Evolutionary conservation across 2,329 filamentous ascomycete genomes (phyloP).

Genomic region (Diaporthe sp.): DNA sequence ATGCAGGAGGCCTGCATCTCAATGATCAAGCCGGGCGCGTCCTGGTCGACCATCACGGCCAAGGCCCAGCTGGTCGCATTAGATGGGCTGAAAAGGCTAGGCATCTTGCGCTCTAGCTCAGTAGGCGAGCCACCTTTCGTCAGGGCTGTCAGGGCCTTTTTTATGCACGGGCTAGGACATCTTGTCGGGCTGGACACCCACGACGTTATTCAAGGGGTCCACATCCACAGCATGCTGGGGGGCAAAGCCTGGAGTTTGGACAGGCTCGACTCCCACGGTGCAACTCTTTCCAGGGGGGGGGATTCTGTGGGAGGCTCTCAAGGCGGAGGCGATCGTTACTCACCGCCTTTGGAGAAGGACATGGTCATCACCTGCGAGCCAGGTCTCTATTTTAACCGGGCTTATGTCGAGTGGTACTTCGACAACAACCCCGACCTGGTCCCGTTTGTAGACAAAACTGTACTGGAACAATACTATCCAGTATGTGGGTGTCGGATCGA

Average conservation of each 20-base stretch:
- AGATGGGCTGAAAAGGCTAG: slow-evolving; percentile 75
- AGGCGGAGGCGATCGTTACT: slow-evolving; percentile 34
- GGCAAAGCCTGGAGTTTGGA: slow-evolving; percentile 32
- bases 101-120: slow-evolving; percentile 73
- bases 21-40: slow-evolving; percentile 73
- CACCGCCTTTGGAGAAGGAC: slow-evolving; percentile 58
- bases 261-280: slow-evolving; percentile 45
- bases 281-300: slow-evolving; percentile 40
- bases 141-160: slow-evolving; percentile 70
- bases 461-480: slow-evolving; percentile 75
- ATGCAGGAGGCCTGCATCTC: slow-evolving; percentile 85
- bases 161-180: slow-evolving; percentile 82
- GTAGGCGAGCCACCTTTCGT: slow-evolving; percentile 61
- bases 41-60: slow-evolving; percentile 78
- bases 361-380: slow-evolving; percentile 86
- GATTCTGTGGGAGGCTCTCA: slow-evolving; percentile 33
- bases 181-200: slow-evolving; percentile 61
- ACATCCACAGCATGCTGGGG: slow-evolving; percentile 16
- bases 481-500: slow-evolving; percentile 95
- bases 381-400: slow-evolving; percentile 66
- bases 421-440: slow-evolving; percentile 64
- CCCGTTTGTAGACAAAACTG: slow-evolving; percentile 72
- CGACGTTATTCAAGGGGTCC: slow-evolving; percentile 38
- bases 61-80: slow-evolving; percentile 79
- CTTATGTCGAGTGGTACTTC: slow-evolving; percentile 78